Percentiles rank a stretch among this genome's conserved stretches.
Conservation (phyloP, 805 yeast genomes). For the Candida ovalis region DNA sequence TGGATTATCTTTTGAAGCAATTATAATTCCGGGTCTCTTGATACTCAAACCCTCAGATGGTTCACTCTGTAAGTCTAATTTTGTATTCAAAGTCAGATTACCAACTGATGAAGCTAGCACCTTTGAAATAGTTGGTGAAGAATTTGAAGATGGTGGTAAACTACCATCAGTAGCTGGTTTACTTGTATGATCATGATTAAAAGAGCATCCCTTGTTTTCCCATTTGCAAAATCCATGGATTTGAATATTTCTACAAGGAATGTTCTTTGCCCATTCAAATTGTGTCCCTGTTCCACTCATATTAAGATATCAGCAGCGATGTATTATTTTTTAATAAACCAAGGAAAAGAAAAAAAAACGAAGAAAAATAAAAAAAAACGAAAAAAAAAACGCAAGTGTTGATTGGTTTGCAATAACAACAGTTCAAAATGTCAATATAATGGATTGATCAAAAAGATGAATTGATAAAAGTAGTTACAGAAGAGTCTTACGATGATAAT, state of each 20-base stretch:
- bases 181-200: conserved; percentile 55
- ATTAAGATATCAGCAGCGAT: not conserved
- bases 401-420: no score
- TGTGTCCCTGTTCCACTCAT: conserved; percentile 27
- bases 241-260: conserved; percentile 78
- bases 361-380: not conserved
- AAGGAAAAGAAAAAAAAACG: not conserved
- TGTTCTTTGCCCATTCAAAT: conserved; percentile 61
- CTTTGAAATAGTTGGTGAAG: not conserved
- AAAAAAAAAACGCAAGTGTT: no score
- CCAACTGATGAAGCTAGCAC: conserved; percentile 3
- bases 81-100: not conserved
- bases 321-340: not conserved
- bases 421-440: no score
- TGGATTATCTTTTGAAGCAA: conserved; percentile 4
- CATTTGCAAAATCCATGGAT: conserved; percentile 87
- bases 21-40: not conserved
- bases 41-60: not conserved
- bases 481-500: not conserved
- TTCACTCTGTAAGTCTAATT: not conserved
- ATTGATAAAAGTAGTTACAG: not conserved
- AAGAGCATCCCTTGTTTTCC: conserved; percentile 84
- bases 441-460: no score
- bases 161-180: conserved; percentile 5
- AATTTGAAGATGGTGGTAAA: conserved; percentile 6